Evolutionary conservation across 176 grass and related monocot species (phyloP), one percentile per base, ranked within the genome.

Genomic region (Carex kokanica): DNA sequence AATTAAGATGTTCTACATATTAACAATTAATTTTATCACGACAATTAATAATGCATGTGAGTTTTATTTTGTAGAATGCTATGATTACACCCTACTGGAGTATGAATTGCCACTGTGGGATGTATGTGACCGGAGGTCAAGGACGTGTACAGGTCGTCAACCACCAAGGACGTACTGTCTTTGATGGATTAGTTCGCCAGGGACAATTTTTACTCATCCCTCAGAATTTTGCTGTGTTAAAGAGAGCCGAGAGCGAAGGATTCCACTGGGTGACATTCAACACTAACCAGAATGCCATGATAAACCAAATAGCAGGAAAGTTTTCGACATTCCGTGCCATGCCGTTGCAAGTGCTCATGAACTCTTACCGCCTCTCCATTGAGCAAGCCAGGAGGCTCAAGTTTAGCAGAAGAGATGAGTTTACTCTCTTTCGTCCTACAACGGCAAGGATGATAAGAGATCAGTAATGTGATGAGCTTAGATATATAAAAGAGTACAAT

Each of bases 151-250:
- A 89, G 14, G 67, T 83, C 2, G 68, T 51, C 0, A 13, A 66
- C 20, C 70, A 68, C 13, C 73, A 6, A 1, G 83, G 87, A 8
- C 17, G 53, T 0, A 15, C n/a, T 2, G 83, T 86, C 6, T 89
- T 82, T 6, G 34, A 86, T 15, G 83, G 59, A 16, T 29, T 64
- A 2, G 64, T 89, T 24, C 74, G 4, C 3, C 27, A 2, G 0
- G 83, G 78, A 14, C 83, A 89, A 21, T 13, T 89, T 2, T 3
- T 89, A 20, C 56, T 89, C 83, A 65, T 86, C 14, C 83, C 83
- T 29, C 83, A 89, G 5, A 59, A 86, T 25, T 69, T 58, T 12
- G 83, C 17, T 0, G 66, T 89, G 1, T 4, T 85, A 2, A 75
- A 89, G 55, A 66, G 65, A 59, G 78, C 78, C 0, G 41, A 78